Base-by-base conservation (phyloP, 768 basidiomycete genomes). In the Suillus luteus region DNA sequence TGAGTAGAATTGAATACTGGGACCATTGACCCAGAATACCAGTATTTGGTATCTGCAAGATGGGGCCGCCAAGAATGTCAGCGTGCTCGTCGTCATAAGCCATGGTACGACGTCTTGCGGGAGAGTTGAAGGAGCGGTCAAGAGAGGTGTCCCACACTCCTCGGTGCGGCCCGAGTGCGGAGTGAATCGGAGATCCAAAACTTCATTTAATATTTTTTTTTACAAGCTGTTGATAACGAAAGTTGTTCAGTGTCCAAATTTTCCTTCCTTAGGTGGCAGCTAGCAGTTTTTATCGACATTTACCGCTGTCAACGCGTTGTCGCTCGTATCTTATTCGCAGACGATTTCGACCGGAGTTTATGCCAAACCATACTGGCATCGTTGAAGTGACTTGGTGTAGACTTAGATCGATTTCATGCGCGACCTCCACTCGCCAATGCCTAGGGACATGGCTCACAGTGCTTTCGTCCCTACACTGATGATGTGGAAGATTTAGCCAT, bases 381-480 rank as follows among this genome's bases (percentile, higher is more conserved):
- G 5, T 17, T 27, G 51, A 52, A 52, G 51, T 52, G 51, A 52
- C 9, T 31, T 31, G 51, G 27, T 52, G 31, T 31, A 17, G 52
- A 33, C 11, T 54, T 19, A 5, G 52, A 54, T 54, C 10, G 52
- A 54, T 54, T 1, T 31, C 31, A 31, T 51, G 24, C 8, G 14
- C 44, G 11, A 40, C 38, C 64, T 71, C 89, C 89, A 90, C 87
- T 79, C 79, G 79, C 86, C 79, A 74, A 79, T 83, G 89, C 89
- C 90, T 89, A 84, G 90, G 84, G 79, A 89, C 89, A 91, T 76
- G 81, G 90, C 87, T 72, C 67, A 73, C 76, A 65, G 69, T 88
- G 89, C 90, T 85, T 83, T 91, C 88, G 89, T 90, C 83, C 76
- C 89, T 86, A 58, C 86, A 89, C 89, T 86, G 80, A 88, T 79